A percentile compares a stretch with the other conserved stretches of the same genome.
phyloP scores from a whole-genome alignment of 805 yeast genomes.

The Lipomyces sp. region DNA sequence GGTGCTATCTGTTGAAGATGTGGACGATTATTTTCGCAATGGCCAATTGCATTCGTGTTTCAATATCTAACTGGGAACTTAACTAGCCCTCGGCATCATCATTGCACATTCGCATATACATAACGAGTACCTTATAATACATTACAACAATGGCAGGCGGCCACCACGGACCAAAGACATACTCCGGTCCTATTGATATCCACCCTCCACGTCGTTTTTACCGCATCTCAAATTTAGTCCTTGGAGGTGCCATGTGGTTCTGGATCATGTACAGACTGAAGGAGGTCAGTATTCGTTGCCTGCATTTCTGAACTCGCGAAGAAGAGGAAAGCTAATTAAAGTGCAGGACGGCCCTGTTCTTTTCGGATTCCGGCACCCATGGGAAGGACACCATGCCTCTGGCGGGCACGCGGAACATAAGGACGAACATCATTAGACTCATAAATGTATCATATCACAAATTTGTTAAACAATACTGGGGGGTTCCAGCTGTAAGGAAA shows the following conservation, averaged over 20 bases:
- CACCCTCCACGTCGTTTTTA: conserved; percentile 60
- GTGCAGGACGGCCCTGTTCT: conserved; percentile 48
- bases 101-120: neutral
- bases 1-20: neutral
- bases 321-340: neutral
- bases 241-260: conserved; percentile 90
- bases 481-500: neutral
- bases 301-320: neutral
- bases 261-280: conserved; percentile 78
- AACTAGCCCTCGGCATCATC: neutral
- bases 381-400: conserved; percentile 46
- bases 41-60: neutral
- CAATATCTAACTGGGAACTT: neutral
- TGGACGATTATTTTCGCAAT: neutral
- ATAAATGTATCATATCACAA: neutral
- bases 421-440: conserved; percentile 33
- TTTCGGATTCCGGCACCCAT: conserved; percentile 48
- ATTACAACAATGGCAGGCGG: conserved; percentile 36
- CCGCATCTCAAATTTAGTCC: conserved; percentile 62
- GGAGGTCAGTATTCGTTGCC: conserved; percentile 20
- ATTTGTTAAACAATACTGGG: neutral
- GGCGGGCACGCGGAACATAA: conserved; percentile 35
- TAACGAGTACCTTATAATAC: neutral
- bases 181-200: conserved; percentile 69
- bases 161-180: conserved; percentile 42